Evolutionary conservation across 2,329 filamentous ascomycete species (phyloP), one percentile per base, ranked within the genome.

Genomic region (Lasiodiplodia hormozganensis): DNA sequence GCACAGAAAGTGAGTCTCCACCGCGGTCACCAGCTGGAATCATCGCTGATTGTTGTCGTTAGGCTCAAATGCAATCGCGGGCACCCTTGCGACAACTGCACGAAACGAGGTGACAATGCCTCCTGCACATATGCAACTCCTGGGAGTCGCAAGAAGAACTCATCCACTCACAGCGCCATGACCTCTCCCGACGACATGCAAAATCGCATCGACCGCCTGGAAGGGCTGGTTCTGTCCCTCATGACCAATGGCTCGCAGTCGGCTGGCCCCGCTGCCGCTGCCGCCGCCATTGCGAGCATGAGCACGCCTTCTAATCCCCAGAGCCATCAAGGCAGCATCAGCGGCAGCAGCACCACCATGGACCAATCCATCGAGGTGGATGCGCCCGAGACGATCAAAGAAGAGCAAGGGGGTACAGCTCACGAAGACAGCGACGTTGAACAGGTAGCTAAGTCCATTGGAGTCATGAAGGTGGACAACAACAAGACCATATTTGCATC

Each of bases 201-300:
- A 83, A 97, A 96, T 77, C 92, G 96, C 78, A 98, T 98, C 82
- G 94, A 98, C 83, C 89, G 95, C 74, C 86, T 98, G 72, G 95
- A 98, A 85, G 92, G 92, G 74, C 84, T 98, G 78, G 95, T 98
- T 70, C 82, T 98, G 72, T 96, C 93, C 34, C 81, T 98, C 76
- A 97, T 98, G 95, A 95, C 95, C 76, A 94, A 92, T 78, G 93
- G 93, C 68, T 86, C 85, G n/a, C 84, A 87, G 72, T 85, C 87
- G 67, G 84, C 86, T 57, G 87, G 88, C 25, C 84, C 85, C 3
- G 79, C 85, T 21, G 87, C 88, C 60, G 88, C 88, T n/a, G 84
- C 86, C 69, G 87, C 87, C 40, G 86, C 83, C 8, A 85, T 89
- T 43, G 83, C 83, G 4, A 77, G 79, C 67, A 68, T 68, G 58